These are phyloP conservation scores for Geotrichum armillariae DNA, from an alignment of 1,139 yeast genomes.

Conservation along the genomic window DNA sequence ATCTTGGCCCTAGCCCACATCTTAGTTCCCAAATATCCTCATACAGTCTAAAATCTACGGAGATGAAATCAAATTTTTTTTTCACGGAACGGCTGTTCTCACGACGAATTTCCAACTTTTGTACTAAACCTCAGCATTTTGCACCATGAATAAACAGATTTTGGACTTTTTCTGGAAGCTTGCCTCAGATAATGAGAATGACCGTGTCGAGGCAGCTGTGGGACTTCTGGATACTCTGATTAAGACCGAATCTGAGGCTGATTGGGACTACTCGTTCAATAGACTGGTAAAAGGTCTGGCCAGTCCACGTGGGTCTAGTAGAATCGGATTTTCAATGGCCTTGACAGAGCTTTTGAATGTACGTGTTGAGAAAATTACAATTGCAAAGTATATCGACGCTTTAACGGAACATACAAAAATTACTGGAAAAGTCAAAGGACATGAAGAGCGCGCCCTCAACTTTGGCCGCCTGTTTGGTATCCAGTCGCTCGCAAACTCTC, in stretches of 20 bases:
- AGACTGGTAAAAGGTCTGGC: conserved; percentile 79
- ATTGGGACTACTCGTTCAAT: conserved; percentile 80
- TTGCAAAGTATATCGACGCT: conserved; percentile 48
- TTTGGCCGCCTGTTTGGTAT: conserved; percentile 88
- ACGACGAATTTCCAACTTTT: not conserved
- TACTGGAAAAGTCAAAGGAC: conserved; percentile 60
- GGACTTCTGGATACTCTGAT: conserved; percentile 57
- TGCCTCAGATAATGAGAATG: conserved; percentile 74
- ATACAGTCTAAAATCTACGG: conserved; percentile 1
- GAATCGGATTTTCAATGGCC: conserved; percentile 88
- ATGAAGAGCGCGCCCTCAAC: conserved; percentile 74
- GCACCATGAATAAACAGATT: conserved; percentile 16
- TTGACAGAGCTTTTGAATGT: conserved; percentile 67
- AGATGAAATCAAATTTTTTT: not conserved
- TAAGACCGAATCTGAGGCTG: conserved; percentile 49
- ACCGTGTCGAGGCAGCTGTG: conserved; percentile 73
- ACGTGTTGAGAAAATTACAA: conserved; percentile 41
- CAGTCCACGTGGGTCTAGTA: conserved; percentile 78
- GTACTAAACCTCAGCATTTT: conserved; percentile 4
- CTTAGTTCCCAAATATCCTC: not conserved
- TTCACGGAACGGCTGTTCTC: not conserved
- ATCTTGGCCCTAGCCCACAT: conserved; percentile 8
- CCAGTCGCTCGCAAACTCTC: conserved; percentile 65
- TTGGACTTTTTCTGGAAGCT: conserved; percentile 72
- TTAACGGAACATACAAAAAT: conserved; percentile 47